Conservation (phyloP, 2,329 filamentous ascomycete genomes). For the Nemania abortiva region DNA sequence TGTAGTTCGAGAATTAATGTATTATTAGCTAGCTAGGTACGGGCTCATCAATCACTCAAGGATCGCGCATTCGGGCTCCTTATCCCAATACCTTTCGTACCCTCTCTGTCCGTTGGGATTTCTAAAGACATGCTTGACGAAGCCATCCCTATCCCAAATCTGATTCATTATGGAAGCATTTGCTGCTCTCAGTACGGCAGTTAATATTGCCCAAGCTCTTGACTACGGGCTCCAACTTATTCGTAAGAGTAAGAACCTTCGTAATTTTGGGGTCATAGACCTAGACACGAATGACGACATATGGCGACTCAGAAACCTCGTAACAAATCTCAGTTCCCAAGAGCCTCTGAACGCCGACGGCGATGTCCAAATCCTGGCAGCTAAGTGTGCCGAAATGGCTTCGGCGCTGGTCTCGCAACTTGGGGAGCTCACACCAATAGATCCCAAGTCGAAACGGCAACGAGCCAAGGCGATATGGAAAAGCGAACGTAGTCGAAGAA, state of each 20-base stretch:
- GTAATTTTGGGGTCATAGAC: conserved; percentile 1
- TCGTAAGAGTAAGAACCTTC: conserved; percentile 2
- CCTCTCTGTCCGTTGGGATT: too few relatives aligned
- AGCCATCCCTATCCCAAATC: too few relatives aligned
- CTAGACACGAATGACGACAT: conserved; percentile 3
- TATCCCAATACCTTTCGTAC: too few relatives aligned
- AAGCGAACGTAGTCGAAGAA: conserved; percentile 15
- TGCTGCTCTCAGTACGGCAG: conserved; percentile 6
- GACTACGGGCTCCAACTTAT: conserved; percentile 18
- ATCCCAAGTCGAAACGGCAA: conserved; percentile 35
- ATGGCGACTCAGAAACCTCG: not conserved
- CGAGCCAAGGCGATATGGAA: conserved; percentile 23
- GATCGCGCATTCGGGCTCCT: too few relatives aligned
- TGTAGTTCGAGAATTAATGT: too few relatives aligned
- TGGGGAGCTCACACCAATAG: conserved; percentile 39
- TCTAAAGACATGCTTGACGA: too few relatives aligned
- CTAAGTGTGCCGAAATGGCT: conserved; percentile 21
- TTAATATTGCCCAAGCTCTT: conserved; percentile 14
- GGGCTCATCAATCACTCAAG: too few relatives aligned
- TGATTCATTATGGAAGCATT: conserved; percentile 4
- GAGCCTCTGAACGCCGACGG: too few relatives aligned
- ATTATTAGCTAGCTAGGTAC: too few relatives aligned
- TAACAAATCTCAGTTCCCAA: not conserved
- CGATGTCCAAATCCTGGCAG: not conserved
- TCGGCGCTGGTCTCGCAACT: conserved; percentile 36